Percentiles rank a stretch among this genome's conserved stretches.
These are phyloP conservation scores for Sinapis alba DNA, from an alignment of 441 rosid species.

Conservation along the genomic window DNA sequence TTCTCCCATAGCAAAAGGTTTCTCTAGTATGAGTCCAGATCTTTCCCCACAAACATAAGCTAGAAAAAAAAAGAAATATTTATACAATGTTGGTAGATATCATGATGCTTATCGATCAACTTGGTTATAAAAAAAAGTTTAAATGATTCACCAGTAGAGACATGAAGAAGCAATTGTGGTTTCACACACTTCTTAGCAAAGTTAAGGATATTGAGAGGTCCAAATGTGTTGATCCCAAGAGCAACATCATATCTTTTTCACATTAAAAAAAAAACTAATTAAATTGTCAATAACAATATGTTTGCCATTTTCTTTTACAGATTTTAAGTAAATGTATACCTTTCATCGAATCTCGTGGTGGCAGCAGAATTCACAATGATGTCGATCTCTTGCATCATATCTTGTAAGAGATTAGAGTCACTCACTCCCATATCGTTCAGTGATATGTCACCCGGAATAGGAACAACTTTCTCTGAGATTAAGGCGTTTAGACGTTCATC, in stretches of 20 bases:
- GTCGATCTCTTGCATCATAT: constrained; percentile 55
- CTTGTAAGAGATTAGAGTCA: constrained; percentile 45
- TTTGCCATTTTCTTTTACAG: neutral
- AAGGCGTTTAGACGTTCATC: constrained; percentile 47
- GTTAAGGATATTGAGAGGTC: constrained; percentile 10
- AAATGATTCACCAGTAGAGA: constrained; percentile 61
- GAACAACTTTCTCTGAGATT: constrained; percentile 50
- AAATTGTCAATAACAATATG: neutral
- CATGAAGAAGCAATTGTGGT: constrained; percentile 55
- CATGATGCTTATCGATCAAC: neutral
- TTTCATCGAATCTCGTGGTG: constrained; percentile 74
- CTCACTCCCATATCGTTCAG: constrained; percentile 53
- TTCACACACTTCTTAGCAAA: constrained; percentile 23
- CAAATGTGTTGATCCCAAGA: constrained; percentile 15
- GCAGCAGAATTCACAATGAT: constrained; percentile 68
- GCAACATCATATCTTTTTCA: constrained; percentile 20
- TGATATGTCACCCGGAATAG: constrained; percentile 65
- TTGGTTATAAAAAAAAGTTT: neutral
- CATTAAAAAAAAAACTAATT: constrained; percentile 17
- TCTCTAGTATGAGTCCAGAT: constrained; percentile 58
- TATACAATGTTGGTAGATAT: neutral
- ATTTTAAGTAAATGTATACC: neutral
- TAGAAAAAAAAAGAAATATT: neutral
- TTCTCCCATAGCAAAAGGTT: constrained; percentile 51
- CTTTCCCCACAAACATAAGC: constrained; percentile 72